phyloP scores from a whole-genome alignment of 352 stramenopile genomes.

The Peronospora tabacina region DNA sequence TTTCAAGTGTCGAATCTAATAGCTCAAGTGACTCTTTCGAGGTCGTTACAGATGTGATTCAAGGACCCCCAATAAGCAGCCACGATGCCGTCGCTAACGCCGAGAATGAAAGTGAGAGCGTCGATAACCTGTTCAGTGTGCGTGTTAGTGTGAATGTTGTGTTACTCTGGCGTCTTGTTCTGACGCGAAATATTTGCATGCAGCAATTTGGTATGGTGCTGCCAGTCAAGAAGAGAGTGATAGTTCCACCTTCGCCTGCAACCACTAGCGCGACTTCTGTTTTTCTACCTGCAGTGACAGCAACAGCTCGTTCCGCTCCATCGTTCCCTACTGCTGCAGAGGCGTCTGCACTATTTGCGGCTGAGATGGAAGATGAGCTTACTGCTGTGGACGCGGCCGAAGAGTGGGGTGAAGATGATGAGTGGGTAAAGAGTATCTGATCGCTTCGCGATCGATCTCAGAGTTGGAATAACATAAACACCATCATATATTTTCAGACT shows the following conservation, averaged over 20 bases:
- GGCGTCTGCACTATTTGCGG: slow-evolving; percentile 48
- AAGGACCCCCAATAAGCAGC: slow-evolving; percentile 20
- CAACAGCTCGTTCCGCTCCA: slow-evolving; percentile 8
- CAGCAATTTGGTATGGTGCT: slow-evolving; percentile 84
- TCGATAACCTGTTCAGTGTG: slow-evolving; percentile 79
- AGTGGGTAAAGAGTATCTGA: slow-evolving; percentile 74
- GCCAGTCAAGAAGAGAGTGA: slow-evolving; percentile 60
- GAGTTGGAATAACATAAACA: slow-evolving; percentile 17
- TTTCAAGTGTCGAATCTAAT: slow-evolving; percentile 44
- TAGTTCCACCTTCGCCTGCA: slow-evolving; percentile 22
- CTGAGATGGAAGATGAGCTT: slow-evolving; percentile 58
- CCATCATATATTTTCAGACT: slow-evolving; percentile 24
- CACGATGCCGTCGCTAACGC: slow-evolving; percentile 10
- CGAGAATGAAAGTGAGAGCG: slow-evolving; percentile 34
- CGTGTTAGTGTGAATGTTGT: slow-evolving; percentile 16
- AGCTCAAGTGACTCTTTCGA: slow-evolving; percentile 71
- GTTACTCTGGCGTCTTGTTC: background rate
- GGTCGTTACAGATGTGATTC: slow-evolving; percentile 36
- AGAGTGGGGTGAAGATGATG: slow-evolving; percentile 74
- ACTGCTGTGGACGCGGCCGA: slow-evolving; percentile 32
- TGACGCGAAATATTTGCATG: slow-evolving; percentile 8
- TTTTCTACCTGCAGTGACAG: slow-evolving; percentile 4
- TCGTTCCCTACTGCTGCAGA: slow-evolving; percentile 31
- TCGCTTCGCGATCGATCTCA: slow-evolving; percentile 2
- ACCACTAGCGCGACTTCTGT: slow-evolving; percentile 13